Evolutionary conservation across 257 asterid species (phyloP), one percentile per base, ranked within the genome.

Genomic region (Nicotiana noctiflora): DNA sequence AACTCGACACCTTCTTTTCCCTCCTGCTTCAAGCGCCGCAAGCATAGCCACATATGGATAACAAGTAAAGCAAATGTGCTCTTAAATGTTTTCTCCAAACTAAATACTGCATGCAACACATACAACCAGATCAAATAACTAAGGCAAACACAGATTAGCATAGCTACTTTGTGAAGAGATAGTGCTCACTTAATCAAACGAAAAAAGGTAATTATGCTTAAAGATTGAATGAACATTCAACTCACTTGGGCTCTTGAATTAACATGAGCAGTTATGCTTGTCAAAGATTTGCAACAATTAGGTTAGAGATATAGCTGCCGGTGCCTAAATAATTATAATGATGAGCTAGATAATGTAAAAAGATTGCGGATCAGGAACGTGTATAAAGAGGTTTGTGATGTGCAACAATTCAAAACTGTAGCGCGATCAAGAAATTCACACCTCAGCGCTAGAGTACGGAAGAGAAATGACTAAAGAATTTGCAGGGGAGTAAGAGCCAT

Each of bases 21-120:
- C 80, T 95, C 98, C 80, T 89, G 92, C 89, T 91, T 93, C 61
- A 95, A 82, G 61, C 99, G 97, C 56, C 96, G 91, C 78, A 95
- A 86, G 89, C 91, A 90, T 85, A 93, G 95, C 99, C 99, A 95
- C 97, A 89, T 92, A 77, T 95, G 99, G 82, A 95, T 89, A 76
- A 93, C 94, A 75, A 95, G 96, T 90, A 95, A 85, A 7, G 98
- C 88, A 86, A 87, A 95, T 70, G 98, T 91, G 63, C 95, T 91
- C 86, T 89, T 93, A 83, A 95, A 95, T 82, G 94, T 93, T 87
- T 91, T 87, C 94, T 93, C 99, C 94, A 95, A 89, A 92, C 91
- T 91, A 90, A 95, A 95, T 83, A 90, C 98, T 95, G 96, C 91
- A 85, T 23, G 32, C 60, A 72, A 81, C 27, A 82, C 19, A 74